phyloP scores from a whole-genome alignment of 768 basidiomycete species.

The Russula sp. region DNA sequence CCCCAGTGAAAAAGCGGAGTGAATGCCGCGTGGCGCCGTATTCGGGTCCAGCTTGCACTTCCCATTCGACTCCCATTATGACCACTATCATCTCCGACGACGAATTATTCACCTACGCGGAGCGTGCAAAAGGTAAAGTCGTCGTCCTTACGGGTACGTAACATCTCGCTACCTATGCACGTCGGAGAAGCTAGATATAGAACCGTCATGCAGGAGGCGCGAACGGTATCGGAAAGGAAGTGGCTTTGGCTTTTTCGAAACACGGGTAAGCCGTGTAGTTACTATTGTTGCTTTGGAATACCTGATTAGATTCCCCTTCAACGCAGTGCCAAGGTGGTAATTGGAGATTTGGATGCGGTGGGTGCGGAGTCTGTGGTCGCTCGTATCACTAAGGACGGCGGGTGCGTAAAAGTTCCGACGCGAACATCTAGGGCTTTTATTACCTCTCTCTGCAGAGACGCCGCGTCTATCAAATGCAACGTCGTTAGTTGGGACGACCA shows the following conservation, averaged over 20 bases:
- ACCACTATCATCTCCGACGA: conserved; percentile 25
- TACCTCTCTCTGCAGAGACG: conserved; percentile 12
- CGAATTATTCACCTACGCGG: conserved; percentile 23
- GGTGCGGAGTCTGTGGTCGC: conserved; percentile 17
- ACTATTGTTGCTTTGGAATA: background rate
- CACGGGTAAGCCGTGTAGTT: conserved; percentile 21
- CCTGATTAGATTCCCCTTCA: background rate
- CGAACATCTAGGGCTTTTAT: background rate
- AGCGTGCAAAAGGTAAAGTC: conserved; percentile 26
- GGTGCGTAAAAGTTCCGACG: conserved; percentile 15
- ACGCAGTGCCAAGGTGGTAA: conserved; percentile 20
- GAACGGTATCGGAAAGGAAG: conserved; percentile 28
- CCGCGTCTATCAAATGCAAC: conserved; percentile 20
- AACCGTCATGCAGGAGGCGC: conserved; percentile 22
- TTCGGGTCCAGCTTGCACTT: background rate
- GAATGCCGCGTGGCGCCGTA: too few species aligned
- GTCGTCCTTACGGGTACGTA: conserved; percentile 28
- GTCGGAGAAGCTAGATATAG: background rate
- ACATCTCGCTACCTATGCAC: too few species aligned
- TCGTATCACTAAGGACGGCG: conserved; percentile 18
- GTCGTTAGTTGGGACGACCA: conserved; percentile 27
- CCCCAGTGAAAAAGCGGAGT: too few species aligned
- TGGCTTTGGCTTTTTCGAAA: conserved; percentile 25
- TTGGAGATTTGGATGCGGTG: conserved; percentile 13
- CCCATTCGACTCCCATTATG: conserved; percentile 8